Conservation (phyloP, 148 eudicot genomes). For the Amaranthus cruentus region DNA sequence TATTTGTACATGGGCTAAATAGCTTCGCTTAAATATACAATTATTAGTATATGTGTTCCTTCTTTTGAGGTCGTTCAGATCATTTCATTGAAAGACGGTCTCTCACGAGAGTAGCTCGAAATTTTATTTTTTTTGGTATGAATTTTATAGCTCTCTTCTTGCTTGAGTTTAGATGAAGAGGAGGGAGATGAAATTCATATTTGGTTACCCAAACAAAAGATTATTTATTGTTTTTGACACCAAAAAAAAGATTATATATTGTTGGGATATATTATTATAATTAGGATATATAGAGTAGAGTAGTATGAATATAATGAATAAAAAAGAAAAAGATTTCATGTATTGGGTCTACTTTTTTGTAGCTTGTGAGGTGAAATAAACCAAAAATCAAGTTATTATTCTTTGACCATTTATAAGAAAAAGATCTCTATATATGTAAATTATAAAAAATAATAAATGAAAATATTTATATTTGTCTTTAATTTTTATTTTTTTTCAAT, state of each 20-base stretch:
- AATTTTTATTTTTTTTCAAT: too few species aligned
- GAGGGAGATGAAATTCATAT: constrained; percentile 6
- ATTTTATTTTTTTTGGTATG: neutral
- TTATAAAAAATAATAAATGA: neutral
- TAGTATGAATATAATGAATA: neutral
- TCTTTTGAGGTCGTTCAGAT: too few species aligned
- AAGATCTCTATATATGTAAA: neutral
- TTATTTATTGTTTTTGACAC: neutral
- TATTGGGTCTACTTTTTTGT: constrained; percentile 3
- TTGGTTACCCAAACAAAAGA: neutral
- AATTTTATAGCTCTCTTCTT: constrained; percentile 11
- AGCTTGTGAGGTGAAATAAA: neutral
- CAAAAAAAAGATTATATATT: neutral
- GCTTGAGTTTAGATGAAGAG: neutral
- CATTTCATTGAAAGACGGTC: too few species aligned
- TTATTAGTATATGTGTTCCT: too few species aligned
- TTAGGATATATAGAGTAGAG: neutral
- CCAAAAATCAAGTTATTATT: constrained; percentile 6
- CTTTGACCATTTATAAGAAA: neutral
- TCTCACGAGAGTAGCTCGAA: too few species aligned
- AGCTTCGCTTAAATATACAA: too few species aligned
- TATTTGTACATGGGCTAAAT: too few species aligned
- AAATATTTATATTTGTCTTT: neutral
- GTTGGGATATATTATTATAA: neutral
- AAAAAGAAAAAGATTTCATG: neutral